Conservation (phyloP, 148 eudicot species). For the Silene latifolia region DNA sequence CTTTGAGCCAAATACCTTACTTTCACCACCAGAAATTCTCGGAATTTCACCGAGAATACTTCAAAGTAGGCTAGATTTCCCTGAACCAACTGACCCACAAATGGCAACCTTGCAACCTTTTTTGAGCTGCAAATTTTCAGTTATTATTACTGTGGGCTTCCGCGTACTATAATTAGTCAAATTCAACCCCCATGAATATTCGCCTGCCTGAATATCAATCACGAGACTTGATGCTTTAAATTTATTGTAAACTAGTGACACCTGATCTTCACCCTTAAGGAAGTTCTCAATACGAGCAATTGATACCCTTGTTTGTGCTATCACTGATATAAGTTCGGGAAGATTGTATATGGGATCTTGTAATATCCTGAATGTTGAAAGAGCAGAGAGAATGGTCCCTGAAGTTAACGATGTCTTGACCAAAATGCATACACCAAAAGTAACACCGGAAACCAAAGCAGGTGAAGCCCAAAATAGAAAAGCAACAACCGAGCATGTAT, state of each 20-base stretch:
- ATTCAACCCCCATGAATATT: constrained; percentile 63
- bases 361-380: constrained; percentile 84
- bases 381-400: constrained; percentile 74
- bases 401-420: constrained; percentile 68
- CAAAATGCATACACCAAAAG: constrained; percentile 74
- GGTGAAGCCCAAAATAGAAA: constrained; percentile 96
- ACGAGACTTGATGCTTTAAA: constrained; percentile 33
- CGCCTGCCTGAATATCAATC: constrained; percentile 59
- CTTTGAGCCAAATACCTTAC: constrained; percentile 62
- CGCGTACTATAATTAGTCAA: constrained; percentile 11
- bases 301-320: constrained; percentile 81
- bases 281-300: constrained; percentile 60
- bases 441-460: constrained; percentile 71
- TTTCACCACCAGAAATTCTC: constrained; percentile 49
- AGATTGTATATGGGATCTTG: constrained; percentile 92
- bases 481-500: constrained; percentile 73
- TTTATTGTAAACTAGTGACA: constrained; percentile 27
- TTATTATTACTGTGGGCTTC: constrained; percentile 50
- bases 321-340: constrained; percentile 76
- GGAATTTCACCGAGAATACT: constrained; percentile 90
- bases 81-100: constrained; percentile 91
- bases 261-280: constrained; percentile 45
- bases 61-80: constrained; percentile 76
- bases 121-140: constrained; percentile 40
- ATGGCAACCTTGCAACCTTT: constrained; percentile 78